These are phyloP conservation scores for Citropsis articulata DNA, from an alignment of 345 rosid genomes.

Conservation along the genomic window DNA sequence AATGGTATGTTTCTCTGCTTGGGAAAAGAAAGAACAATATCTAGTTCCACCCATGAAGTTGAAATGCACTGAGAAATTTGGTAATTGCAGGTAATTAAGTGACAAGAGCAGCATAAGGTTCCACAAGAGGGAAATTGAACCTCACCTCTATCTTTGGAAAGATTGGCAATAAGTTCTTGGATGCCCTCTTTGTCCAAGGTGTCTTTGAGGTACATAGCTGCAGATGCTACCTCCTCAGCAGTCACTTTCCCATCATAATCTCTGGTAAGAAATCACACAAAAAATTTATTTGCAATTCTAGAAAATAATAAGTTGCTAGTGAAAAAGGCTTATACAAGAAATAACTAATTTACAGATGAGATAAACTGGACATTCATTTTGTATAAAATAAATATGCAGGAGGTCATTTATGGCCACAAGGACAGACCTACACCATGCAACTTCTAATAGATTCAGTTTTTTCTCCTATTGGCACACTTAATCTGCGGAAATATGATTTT, in stretches of 20 bases:
- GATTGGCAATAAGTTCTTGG: slow-evolving; percentile 82
- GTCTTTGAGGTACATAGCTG: slow-evolving; percentile 79
- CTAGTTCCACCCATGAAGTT: neutral
- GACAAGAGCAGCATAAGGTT: neutral
- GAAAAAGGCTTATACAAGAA: neutral
- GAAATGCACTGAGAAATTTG: neutral
- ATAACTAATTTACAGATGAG: neutral
- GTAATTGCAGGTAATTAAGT: neutral
- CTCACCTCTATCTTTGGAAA: slow-evolving; percentile 84
- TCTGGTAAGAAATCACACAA: slow-evolving; percentile 38
- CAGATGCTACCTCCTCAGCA: slow-evolving; percentile 92
- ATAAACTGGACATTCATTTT: neutral
- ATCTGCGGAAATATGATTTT: neutral
- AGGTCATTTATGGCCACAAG: neutral
- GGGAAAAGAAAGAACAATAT: neutral
- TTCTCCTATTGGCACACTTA: neutral
- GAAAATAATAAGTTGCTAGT: neutral
- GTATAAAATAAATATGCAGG: neutral
- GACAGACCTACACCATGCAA: neutral
- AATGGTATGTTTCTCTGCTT: too few species aligned
- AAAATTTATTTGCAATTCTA: slow-evolving; percentile 3
- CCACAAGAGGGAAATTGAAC: slow-evolving; percentile 2
- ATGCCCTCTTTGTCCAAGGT: slow-evolving; percentile 86
- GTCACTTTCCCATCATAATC: slow-evolving; percentile 94
- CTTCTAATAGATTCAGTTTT: neutral